Conservation (phyloP, 257 asterid species). For the Gentiana straminea region DNA sequence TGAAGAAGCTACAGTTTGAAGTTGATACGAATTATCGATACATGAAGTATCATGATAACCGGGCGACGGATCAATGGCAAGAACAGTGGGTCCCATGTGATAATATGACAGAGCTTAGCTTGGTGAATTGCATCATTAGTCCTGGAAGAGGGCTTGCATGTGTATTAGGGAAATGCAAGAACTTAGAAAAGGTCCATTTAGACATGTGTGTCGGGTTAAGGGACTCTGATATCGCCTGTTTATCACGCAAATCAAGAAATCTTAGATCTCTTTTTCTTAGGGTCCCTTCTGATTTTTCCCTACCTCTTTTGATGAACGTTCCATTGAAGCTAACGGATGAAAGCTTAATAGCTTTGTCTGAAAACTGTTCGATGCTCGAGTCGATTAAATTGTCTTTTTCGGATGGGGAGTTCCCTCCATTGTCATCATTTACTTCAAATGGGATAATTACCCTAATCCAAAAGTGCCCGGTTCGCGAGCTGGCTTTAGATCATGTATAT, state of each 20-base stretch:
- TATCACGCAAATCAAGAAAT: constrained; percentile 55
- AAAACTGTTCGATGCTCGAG: constrained; percentile 43
- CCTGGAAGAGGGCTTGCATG: constrained; percentile 89
- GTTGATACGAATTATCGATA: constrained; percentile 68
- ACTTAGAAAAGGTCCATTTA: constrained; percentile 51
- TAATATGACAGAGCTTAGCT: constrained; percentile 54
- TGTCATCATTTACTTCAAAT: constrained; percentile 43
- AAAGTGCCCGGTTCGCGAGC: constrained; percentile 59
- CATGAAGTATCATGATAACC: constrained; percentile 56
- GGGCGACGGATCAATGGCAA: constrained; percentile 58
- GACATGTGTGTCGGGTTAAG: constrained; percentile 77
- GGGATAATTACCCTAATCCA: constrained; percentile 55
- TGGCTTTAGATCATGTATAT: constrained; percentile 52
- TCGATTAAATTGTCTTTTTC: constrained; percentile 52
- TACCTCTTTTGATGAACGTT: constrained; percentile 46
- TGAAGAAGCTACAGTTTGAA: constrained; percentile 64
- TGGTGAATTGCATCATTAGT: constrained; percentile 67
- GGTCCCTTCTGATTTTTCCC: constrained; percentile 54
- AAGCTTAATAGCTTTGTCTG: constrained; percentile 52
- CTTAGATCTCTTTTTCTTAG: constrained; percentile 63
- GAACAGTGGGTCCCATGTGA: constrained; percentile 58
- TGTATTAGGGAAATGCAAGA: constrained; percentile 54
- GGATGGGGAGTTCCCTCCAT: constrained; percentile 50
- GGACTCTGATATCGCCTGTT: constrained; percentile 55
- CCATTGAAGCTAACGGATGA: constrained; percentile 59